Evolutionary conservation across 306 rosid genomes (phyloP).

Genomic region (Quercus berberidifolia): DNA sequence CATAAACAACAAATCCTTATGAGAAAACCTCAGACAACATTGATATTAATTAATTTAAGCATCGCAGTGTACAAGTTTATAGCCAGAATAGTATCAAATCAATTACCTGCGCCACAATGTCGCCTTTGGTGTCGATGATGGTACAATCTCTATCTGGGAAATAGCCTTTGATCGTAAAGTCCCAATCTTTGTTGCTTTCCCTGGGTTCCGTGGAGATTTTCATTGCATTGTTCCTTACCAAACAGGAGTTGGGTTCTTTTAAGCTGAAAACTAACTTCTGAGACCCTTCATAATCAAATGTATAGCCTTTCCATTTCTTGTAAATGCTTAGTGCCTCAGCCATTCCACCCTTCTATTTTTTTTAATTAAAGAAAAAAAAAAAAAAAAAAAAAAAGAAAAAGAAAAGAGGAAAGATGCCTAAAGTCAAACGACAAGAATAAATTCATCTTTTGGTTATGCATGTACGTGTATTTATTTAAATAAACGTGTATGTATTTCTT

Average conservation of each 20-base stretch:
- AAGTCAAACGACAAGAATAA: not conserved
- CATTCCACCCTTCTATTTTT: slow-evolving; percentile 48
- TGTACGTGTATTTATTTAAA: no score
- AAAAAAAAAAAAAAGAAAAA: no score
- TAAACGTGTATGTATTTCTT: no score
- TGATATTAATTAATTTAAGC: not conserved
- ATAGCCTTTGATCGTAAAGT: slow-evolving; percentile 48
- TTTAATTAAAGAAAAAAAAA: no score
- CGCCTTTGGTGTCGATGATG: slow-evolving; percentile 49
- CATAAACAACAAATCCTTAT: not conserved
- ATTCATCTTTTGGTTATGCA: not conserved
- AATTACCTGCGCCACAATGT: slow-evolving; percentile 37
- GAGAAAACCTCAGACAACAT: not conserved
- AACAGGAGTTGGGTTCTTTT: slow-evolving; percentile 66
- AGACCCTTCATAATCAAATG: slow-evolving; percentile 50
- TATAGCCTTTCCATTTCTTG: slow-evolving; percentile 70
- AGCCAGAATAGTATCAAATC: not conserved
- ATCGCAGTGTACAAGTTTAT: not conserved
- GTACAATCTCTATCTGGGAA: slow-evolving; percentile 52
- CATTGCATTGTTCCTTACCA: slow-evolving; percentile 43
- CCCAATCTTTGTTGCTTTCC: slow-evolving; percentile 45
- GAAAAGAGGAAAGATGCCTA: not conserved
- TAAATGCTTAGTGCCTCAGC: slow-evolving; percentile 75
- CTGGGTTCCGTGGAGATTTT: slow-evolving; percentile 51
- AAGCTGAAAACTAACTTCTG: slow-evolving; percentile 57